These are phyloP conservation scores for Stentor roeselii DNA, from an alignment of 73 alveolate species.

Conservation along the genomic window DNA sequence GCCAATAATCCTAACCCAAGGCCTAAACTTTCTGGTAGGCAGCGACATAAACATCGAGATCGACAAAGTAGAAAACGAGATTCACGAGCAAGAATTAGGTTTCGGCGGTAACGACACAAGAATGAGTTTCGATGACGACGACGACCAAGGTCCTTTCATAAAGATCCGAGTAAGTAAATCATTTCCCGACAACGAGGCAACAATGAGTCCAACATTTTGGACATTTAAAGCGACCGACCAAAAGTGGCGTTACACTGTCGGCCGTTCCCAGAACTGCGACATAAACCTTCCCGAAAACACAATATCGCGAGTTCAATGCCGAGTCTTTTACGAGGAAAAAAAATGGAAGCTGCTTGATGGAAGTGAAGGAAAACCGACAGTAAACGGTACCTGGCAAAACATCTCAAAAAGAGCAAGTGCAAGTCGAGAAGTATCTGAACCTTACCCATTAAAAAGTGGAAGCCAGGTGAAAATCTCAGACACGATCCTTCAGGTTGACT, in stretches of 20 bases:
- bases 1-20: background rate
- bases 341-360: background rate
- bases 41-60: background rate
- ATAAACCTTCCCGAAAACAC: background rate
- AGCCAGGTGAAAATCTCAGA: background rate
- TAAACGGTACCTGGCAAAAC: background rate
- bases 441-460: slow-evolving; percentile 10
- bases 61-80: background rate
- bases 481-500: slow-evolving; percentile 13
- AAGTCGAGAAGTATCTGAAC: slow-evolving; percentile 1
- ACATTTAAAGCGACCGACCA: background rate
- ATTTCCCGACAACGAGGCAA: background rate
- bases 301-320: background rate
- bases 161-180: background rate
- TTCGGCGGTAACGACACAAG: no score
- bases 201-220: background rate
- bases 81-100: background rate
- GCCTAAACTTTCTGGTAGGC: background rate
- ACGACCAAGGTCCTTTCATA: background rate
- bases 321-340: background rate
- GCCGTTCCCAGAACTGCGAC: slow-evolving; percentile 3
- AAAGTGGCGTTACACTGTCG: background rate
- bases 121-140: background rate
- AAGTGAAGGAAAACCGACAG: background rate
- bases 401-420: background rate